Base-by-base conservation (phyloP, 2,329 filamentous ascomycete genomes). In the Beauveria sp. region DNA sequence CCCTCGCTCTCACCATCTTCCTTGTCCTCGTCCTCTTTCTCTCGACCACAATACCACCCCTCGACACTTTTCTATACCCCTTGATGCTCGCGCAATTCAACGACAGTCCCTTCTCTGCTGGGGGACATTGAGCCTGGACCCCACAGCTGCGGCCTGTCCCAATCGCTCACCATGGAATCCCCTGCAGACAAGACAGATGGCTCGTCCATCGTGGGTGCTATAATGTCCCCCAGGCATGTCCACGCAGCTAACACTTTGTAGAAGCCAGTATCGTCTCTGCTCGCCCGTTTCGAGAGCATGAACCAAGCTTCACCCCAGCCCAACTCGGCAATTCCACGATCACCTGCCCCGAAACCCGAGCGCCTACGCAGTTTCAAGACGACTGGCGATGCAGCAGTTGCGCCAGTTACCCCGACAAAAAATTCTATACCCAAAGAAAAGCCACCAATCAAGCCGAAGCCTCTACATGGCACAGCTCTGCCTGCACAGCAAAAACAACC, bases 231-330 rank as follows among this genome's bases (percentile, higher is more conserved):
- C 24, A 60, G 20, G 1, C 4, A 42, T 26, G 9, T 16, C 12
- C 26, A 24, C 2, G 10, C 5, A 66, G 63, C 72, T 75, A 64
- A 73, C 64, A 52, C 22, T 34, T 22, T 38, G 5, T 65, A 91
- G 88, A 90, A 87, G 77, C 89, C 91, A 28, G 90, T 95, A 56
- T 95, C 90, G 57, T 93, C 90, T 57, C 79, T 95, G 63, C 83
- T 87, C 64, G 90, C 89, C 65, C 87, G 89, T 68, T 95, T 93
- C 72, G 90, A 95, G 78, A 91, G 88, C 70, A 86, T 93, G 67
- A 70, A 69, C 64, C 69, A 66, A 59, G 63, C 65, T 58, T 65
- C 64, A 63, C 56, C 60, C 55, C 65, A 67, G 16, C 50, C 66
- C 47, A 62, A 68, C 54, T 65, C 69, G 53, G 65, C 69, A 20